A percentile compares a stretch with the other conserved stretches of the same genome.
Evolutionary conservation across 768 basidiomycete species (phyloP).

Genomic region (Hygrocybe punicea): DNA sequence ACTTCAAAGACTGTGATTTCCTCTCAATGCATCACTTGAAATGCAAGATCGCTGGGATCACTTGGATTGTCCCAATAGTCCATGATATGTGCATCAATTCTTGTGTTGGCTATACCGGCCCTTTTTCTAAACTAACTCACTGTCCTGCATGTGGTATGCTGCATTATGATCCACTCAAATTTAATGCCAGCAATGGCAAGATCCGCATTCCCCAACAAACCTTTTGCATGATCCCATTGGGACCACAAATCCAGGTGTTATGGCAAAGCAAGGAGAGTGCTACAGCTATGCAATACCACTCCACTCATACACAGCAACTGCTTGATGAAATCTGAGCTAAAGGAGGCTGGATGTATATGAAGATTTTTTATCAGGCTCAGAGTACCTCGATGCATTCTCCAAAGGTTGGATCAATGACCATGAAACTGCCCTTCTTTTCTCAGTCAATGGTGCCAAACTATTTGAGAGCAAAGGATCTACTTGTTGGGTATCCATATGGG

Average conservation of each 20-base stretch:
- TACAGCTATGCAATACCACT: conserved; percentile 24
- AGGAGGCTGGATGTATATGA: too few species aligned
- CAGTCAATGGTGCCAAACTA: conserved; percentile 4
- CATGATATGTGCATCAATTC: conserved; percentile 44
- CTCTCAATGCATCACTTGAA: conserved; percentile 32
- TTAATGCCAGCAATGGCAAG: neutral
- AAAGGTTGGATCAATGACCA: too few species aligned
- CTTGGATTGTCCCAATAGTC: conserved; percentile 32
- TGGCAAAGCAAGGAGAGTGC: conserved; percentile 22
- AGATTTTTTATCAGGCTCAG: too few species aligned
- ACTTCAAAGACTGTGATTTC: conserved; percentile 24
- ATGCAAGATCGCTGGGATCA: conserved; percentile 25
- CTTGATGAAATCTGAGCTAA: too few species aligned
- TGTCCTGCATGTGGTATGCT: conserved; percentile 34
- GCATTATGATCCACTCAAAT: conserved; percentile 20
- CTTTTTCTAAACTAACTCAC: conserved; percentile 23
- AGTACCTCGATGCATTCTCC: too few species aligned
- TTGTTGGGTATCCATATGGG: conserved; percentile 39
- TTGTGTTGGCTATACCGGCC: conserved; percentile 42
- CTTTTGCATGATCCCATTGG: conserved; percentile 29
- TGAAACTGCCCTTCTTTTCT: too few species aligned
- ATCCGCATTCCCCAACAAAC: conserved; percentile 26
- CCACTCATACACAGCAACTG: neutral
- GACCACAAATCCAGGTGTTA: conserved; percentile 32
- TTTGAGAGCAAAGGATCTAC: conserved; percentile 41